A percentile compares a stretch with the other conserved stretches of the same genome.
Conservation (phyloP, 306 rosid species). For the Cucurbita maxima region DNA sequence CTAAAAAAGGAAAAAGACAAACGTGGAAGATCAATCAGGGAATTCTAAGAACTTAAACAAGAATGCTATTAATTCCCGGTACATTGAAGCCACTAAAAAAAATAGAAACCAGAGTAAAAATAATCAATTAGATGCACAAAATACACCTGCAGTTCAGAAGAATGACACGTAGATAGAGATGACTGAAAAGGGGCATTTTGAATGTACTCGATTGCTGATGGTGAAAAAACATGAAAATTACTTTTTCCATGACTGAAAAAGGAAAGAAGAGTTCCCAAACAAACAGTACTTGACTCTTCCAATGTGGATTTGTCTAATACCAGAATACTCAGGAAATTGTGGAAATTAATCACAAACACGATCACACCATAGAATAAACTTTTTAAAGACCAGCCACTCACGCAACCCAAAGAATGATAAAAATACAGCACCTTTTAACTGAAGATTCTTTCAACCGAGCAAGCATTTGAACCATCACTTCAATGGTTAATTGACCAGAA, state of each 20-base stretch:
- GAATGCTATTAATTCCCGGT: not conserved
- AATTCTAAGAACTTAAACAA: not conserved
- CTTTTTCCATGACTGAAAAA: not conserved
- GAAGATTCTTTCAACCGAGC: slow-evolving; percentile 75
- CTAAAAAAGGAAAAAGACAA: not conserved
- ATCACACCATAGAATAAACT: not conserved
- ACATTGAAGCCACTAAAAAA: not conserved
- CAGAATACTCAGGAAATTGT: not conserved
- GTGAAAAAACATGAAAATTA: not conserved
- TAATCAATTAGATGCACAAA: not conserved
- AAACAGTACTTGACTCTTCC: not conserved
- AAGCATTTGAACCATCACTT: slow-evolving; percentile 77
- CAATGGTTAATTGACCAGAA: slow-evolving; percentile 61
- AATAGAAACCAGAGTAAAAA: not conserved
- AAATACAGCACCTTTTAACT: slow-evolving; percentile 41
- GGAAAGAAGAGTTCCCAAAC: not conserved
- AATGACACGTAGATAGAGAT: not conserved
- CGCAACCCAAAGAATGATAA: slow-evolving; percentile 4
- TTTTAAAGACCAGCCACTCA: not conserved
- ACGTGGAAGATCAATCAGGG: not conserved
- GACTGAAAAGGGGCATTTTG: not conserved
- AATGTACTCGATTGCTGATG: not conserved
- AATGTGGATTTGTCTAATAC: not conserved
- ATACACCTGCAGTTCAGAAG: not conserved
- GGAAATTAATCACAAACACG: not conserved